These are phyloP conservation scores for Gnaphalium uliginosum DNA, from an alignment of 129 eudicot genomes.

Conservation along the genomic window DNA sequence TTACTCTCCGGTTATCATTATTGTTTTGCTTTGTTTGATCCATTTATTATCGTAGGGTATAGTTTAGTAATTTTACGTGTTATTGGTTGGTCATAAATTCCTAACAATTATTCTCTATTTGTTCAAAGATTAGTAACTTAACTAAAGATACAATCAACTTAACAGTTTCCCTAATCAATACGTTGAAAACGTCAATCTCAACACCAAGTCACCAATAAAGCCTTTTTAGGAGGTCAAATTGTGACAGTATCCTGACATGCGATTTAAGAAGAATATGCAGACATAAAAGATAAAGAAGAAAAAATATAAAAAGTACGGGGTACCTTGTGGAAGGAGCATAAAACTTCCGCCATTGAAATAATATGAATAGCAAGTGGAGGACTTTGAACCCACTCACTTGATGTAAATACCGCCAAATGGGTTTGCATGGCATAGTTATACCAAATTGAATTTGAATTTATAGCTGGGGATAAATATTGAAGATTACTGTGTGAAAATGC, in stretches of 20 bases:
- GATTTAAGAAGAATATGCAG: not conserved
- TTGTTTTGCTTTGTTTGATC: too few species aligned
- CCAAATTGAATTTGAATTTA: too few species aligned
- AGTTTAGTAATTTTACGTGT: too few species aligned
- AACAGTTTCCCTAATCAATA: conserved; percentile 15
- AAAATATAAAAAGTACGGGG: not conserved
- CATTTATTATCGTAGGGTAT: too few species aligned
- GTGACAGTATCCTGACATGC: conserved; percentile 50
- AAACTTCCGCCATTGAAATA: conserved; percentile 29
- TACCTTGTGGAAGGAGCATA: conserved; percentile 38
- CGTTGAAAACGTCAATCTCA: conserved; percentile 51
- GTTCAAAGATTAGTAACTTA: too few species aligned
- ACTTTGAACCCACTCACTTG: not conserved
- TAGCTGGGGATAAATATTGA: too few species aligned
- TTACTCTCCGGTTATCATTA: too few species aligned
- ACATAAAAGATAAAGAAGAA: not conserved
- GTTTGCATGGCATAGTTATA: not conserved
- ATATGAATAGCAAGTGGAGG: not conserved
- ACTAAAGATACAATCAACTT: too few species aligned
- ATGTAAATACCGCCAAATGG: conserved; percentile 27
- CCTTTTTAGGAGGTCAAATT: conserved; percentile 51
- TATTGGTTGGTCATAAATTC: too few species aligned
- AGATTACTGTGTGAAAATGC: too few species aligned
- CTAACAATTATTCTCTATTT: not conserved
- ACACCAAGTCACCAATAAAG: conserved; percentile 39